Evolutionary conservation across 2,329 filamentous ascomycete genomes (phyloP).

Genomic region (Aureobasidium sp.): DNA sequence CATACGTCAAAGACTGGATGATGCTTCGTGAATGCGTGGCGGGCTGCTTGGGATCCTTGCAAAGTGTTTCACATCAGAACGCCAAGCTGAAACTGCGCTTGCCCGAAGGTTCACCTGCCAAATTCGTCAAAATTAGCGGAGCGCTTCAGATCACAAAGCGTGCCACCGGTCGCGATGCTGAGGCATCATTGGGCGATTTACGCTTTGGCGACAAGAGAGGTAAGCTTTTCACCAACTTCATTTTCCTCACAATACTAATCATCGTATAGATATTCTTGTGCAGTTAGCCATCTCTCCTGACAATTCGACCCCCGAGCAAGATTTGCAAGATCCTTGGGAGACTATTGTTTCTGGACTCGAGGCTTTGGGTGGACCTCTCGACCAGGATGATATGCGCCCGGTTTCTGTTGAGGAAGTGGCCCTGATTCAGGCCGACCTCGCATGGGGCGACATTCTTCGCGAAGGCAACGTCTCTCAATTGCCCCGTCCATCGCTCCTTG

Average conservation of each 20-base stretch:
- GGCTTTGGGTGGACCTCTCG: conserved; percentile 79
- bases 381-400: conserved; percentile 75
- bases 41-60: conserved; percentile 83
- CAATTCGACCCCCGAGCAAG: conserved; percentile 69
- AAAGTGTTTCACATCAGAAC: conserved; percentile 95
- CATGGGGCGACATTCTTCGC: conserved; percentile 85
- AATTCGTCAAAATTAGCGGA: conserved; percentile 97
- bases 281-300: conserved; percentile 90
- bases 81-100: conserved; percentile 91
- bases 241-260: not conserved
- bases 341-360: conserved; percentile 93
- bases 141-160: conserved; percentile 94
- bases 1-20: conserved; percentile 99
- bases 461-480: conserved; percentile 82
- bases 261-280: conserved; percentile 58
- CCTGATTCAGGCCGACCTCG: conserved; percentile 87
- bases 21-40: conserved; percentile 96
- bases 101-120: conserved; percentile 92
- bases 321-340: conserved; percentile 94
- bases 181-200: conserved; percentile 84
- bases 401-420: conserved; percentile 91
- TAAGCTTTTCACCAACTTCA: conserved; percentile 7
- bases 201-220: conserved; percentile 94
- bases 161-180: conserved; percentile 87
- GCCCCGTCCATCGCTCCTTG: conserved; percentile 80